Percentiles rank a stretch among this genome's conserved stretches.
phyloP scores from a whole-genome alignment of 805 yeast species.

The Cyberlindnera sargentensis region DNA sequence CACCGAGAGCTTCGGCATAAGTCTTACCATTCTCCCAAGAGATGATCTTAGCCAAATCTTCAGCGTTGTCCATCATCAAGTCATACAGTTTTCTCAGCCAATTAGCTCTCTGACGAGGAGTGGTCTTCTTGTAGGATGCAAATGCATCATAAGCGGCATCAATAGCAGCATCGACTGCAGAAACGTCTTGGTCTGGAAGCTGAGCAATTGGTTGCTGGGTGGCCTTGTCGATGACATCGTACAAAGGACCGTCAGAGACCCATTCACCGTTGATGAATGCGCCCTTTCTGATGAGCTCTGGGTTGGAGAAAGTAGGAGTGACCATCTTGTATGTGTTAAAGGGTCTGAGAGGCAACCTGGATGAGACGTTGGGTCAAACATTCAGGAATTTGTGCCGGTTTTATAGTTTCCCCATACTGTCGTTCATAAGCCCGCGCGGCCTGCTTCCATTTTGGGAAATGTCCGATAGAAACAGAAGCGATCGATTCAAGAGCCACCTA shows the following conservation, averaged over 20 bases:
- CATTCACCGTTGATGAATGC: conserved; percentile 73
- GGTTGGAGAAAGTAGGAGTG: conserved; percentile 34
- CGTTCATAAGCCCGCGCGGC: too few species aligned
- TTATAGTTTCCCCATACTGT: too few species aligned
- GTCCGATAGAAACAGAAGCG: too few species aligned
- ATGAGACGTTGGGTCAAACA: too few species aligned
- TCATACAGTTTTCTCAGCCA: conserved; percentile 44
- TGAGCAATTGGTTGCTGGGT: conserved; percentile 47
- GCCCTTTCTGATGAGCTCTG: conserved; percentile 47
- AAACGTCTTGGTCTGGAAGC: conserved; percentile 55
- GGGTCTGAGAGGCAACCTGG: too few species aligned
- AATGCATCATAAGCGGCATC: conserved; percentile 41
- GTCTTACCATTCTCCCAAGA: conserved; percentile 60
- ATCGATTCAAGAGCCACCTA: too few species aligned
- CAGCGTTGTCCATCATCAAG: conserved; percentile 46
- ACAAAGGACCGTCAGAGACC: conserved; percentile 42
- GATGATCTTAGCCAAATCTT: conserved; percentile 48
- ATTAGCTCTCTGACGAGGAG: conserved; percentile 42
- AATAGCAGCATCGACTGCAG: conserved; percentile 51
- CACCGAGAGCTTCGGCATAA: conserved; percentile 46
- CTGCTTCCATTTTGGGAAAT: too few species aligned
- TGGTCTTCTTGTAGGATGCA: conserved; percentile 37
- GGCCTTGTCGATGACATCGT: conserved; percentile 76
- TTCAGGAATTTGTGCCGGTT: too few species aligned
- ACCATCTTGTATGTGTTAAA: conserved; percentile 2